Conservation (phyloP, 169 alveolate genomes). For the Neospora caninum region DNA sequence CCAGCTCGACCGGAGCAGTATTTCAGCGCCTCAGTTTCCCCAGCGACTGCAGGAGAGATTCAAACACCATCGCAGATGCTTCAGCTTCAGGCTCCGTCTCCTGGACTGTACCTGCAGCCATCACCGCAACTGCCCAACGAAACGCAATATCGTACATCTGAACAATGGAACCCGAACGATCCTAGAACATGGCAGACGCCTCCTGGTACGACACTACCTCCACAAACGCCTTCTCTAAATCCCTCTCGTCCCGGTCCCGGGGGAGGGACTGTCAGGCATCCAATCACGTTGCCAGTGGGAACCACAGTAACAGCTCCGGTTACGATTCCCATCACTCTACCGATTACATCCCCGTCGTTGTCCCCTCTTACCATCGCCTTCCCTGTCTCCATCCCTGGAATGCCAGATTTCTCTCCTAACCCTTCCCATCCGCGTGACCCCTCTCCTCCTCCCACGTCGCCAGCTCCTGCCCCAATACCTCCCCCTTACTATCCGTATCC, state of each 20-base stretch:
- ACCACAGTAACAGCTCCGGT: conserved; percentile 22
- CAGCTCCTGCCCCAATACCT: background rate
- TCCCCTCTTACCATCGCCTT: conserved; percentile 20
- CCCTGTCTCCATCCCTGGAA: background rate
- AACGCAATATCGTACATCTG: background rate
- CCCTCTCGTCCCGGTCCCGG: background rate
- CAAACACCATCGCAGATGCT: background rate
- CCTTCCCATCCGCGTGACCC: background rate
- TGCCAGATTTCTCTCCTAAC: background rate
- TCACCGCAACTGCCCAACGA: background rate
- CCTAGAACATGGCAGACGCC: background rate
- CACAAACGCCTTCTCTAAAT: background rate
- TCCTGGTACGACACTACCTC: background rate
- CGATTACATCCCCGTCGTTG: conserved; percentile 10
- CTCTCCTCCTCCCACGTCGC: background rate
- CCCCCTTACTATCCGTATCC: background rate
- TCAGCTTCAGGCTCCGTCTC: background rate
- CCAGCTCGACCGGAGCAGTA: background rate
- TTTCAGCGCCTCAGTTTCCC: background rate
- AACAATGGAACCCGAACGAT: background rate
- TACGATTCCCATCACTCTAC: background rate
- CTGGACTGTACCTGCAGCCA: background rate
- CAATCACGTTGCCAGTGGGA: conserved; percentile 10
- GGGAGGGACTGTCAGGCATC: background rate
- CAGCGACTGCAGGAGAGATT: background rate